A percentile compares a stretch with the other conserved stretches of the same genome.
Evolutionary conservation across 1,139 yeast genomes (phyloP).

Genomic region (Candida buenavistaensis): DNA sequence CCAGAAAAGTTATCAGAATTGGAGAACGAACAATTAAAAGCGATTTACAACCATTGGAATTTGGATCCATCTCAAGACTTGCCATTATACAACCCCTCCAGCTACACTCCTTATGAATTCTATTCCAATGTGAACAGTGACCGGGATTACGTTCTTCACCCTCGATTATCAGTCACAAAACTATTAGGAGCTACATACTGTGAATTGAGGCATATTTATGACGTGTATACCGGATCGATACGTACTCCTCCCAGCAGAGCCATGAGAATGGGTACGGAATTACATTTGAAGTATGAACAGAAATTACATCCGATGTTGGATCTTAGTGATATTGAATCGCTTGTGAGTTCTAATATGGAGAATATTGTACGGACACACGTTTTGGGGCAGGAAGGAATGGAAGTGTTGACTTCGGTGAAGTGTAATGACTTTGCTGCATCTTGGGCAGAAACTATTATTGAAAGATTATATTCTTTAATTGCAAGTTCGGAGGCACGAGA

Average conservation of each 20-base stretch:
- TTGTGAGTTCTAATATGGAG: conserved; percentile 2
- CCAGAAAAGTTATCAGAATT: not conserved
- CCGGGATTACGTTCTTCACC: conserved; percentile 24
- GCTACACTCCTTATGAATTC: conserved; percentile 25
- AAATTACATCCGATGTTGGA: conserved; percentile 35
- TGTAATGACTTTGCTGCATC: conserved; percentile 26
- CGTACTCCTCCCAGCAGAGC: conserved; percentile 24
- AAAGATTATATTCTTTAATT: conserved; percentile 38
- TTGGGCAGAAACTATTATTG: conserved; percentile 35
- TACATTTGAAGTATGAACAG: conserved; percentile 45
- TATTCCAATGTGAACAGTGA: conserved; percentile 26
- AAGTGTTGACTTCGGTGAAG: no score
- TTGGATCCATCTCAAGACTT: conserved; percentile 7
- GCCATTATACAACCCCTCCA: conserved; percentile 12
- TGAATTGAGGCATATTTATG: conserved; percentile 47
- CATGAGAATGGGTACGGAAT: conserved; percentile 39
- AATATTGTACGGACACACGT: no score
- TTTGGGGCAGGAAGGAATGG: no score
- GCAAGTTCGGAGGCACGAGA: conserved; percentile 59
- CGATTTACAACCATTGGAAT: conserved; percentile 15
- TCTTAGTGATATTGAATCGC: conserved; percentile 12
- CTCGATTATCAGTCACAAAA: conserved; percentile 48
- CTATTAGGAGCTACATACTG: conserved; percentile 53
- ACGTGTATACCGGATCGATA: conserved; percentile 38
- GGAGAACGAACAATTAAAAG: conserved; percentile 1